These are phyloP conservation scores for Limnomonas spitsbergensis DNA, from an alignment of 139 green algal genomes.

Conservation along the genomic window DNA sequence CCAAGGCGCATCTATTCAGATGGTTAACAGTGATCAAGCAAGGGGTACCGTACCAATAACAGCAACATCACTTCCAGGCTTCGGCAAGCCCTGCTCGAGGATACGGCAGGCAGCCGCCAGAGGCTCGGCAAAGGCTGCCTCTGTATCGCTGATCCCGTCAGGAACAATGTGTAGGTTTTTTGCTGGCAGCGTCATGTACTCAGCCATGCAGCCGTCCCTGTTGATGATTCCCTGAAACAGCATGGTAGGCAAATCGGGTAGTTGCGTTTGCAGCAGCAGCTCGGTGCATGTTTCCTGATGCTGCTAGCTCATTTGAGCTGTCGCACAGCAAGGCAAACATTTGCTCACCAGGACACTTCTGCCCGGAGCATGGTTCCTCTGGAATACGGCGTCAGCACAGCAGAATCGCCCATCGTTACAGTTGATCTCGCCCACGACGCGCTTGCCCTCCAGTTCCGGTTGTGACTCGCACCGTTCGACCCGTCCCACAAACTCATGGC, in stretches of 20 bases:
- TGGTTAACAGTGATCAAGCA: too few species aligned
- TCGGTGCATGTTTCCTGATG: too few species aligned
- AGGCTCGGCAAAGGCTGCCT: constrained; percentile 69
- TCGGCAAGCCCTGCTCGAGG: constrained; percentile 60
- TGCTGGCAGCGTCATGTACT: constrained; percentile 56
- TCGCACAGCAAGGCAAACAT: too few species aligned
- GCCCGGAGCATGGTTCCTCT: constrained; percentile 58
- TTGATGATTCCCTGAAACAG: constrained; percentile 81
- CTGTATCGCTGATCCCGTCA: constrained; percentile 44
- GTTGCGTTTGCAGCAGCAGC: too few species aligned
- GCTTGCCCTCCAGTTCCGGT: constrained; percentile 37
- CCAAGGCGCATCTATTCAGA: too few species aligned
- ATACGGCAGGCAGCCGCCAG: constrained; percentile 71
- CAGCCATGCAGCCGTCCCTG: constrained; percentile 57
- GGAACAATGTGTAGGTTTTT: constrained; percentile 66
- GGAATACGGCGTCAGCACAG: constrained; percentile 49
- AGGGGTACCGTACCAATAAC: constrained; percentile 38
- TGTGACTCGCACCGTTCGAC: not conserved
- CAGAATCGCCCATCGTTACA: constrained; percentile 43
- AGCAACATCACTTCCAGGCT: constrained; percentile 16
- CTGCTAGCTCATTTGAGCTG: too few species aligned
- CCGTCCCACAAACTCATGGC: constrained; percentile 71
- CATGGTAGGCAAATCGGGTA: too few species aligned
- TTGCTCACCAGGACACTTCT: constrained; percentile 25
- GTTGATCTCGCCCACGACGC: constrained; percentile 76